These are phyloP conservation scores for Telfairia occidentalis DNA, from an alignment of 331 rosid genomes.

Conservation along the genomic window DNA sequence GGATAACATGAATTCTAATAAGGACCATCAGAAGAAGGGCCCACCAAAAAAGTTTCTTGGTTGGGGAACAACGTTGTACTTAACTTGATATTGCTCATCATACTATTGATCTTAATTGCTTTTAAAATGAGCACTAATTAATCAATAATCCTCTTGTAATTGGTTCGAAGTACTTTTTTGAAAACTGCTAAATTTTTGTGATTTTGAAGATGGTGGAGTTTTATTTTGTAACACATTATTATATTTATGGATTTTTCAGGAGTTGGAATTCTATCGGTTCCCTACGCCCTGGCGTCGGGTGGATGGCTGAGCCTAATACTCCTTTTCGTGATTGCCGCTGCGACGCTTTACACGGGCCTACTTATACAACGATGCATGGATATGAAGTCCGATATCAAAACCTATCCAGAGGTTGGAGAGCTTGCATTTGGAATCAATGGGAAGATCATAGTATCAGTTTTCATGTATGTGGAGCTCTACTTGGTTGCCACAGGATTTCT, in stretches of 20 bases:
- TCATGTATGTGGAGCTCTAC: constrained; percentile 60
- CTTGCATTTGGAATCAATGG: constrained; percentile 67
- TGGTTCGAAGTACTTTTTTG: too few relatives aligned
- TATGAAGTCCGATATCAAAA: constrained; percentile 33
- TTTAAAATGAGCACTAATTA: too few relatives aligned
- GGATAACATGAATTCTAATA: neutral
- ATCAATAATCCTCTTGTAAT: too few relatives aligned
- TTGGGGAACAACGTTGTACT: neutral
- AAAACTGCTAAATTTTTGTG: too few relatives aligned
- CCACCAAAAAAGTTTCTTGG: neutral
- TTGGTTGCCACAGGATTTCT: constrained; percentile 62
- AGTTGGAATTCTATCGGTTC: constrained; percentile 72
- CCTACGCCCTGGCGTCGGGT: constrained; percentile 77
- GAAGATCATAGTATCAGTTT: constrained; percentile 30
- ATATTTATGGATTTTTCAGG: too few relatives aligned
- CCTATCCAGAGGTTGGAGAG: constrained; percentile 68
- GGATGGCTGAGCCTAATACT: constrained; percentile 67
- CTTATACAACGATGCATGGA: constrained; percentile 76
- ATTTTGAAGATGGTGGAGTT: too few relatives aligned
- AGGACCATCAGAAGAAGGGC: neutral
- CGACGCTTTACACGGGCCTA: constrained; percentile 46
- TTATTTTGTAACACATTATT: too few relatives aligned
- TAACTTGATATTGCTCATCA: too few relatives aligned
- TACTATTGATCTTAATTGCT: too few relatives aligned
- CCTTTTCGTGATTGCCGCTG: constrained; percentile 32